phyloP scores from a whole-genome alignment of 768 basidiomycete species.

The Exsudoporus frostii region DNA sequence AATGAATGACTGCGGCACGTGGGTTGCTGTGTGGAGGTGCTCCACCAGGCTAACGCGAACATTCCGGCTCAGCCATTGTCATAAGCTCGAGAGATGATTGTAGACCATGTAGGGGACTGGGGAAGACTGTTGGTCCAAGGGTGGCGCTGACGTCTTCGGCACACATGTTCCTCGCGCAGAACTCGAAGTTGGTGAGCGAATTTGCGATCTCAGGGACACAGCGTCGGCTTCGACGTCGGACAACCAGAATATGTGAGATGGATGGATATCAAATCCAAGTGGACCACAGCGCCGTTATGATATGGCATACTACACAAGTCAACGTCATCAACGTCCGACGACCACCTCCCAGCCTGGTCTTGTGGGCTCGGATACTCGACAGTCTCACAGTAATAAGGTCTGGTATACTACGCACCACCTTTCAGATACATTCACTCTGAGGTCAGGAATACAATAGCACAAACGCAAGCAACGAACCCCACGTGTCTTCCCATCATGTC shows the following conservation, averaged over 20 bases:
- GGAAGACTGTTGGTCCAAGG: not conserved
- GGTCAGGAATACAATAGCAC: constrained; percentile 3
- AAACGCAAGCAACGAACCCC: constrained; percentile 9
- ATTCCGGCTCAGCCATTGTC: too few relatives aligned
- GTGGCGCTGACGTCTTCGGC: not conserved
- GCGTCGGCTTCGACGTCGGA: not conserved
- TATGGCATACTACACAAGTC: constrained; percentile 17
- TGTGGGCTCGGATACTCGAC: not conserved
- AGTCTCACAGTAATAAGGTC: not conserved
- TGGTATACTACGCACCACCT: constrained; percentile 18
- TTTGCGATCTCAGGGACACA: not conserved
- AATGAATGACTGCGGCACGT: too few relatives aligned
- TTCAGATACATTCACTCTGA: constrained; percentile 14
- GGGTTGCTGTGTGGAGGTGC: too few relatives aligned
- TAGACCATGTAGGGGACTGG: too few relatives aligned
- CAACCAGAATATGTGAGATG: not conserved
- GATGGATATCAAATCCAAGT: not conserved
- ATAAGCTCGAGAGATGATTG: too few relatives aligned
- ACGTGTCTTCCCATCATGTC: constrained; percentile 25
- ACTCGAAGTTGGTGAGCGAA: not conserved
- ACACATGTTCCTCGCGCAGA: not conserved
- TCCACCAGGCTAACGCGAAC: too few relatives aligned
- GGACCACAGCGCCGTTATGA: not conserved
- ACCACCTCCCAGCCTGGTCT: constrained; percentile 4
- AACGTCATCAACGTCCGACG: constrained; percentile 11